A percentile compares a stretch with the other conserved stretches of the same genome.
Evolutionary conservation across 352 stramenopile genomes (phyloP).

Genomic region (Globisporangium nagaii): DNA sequence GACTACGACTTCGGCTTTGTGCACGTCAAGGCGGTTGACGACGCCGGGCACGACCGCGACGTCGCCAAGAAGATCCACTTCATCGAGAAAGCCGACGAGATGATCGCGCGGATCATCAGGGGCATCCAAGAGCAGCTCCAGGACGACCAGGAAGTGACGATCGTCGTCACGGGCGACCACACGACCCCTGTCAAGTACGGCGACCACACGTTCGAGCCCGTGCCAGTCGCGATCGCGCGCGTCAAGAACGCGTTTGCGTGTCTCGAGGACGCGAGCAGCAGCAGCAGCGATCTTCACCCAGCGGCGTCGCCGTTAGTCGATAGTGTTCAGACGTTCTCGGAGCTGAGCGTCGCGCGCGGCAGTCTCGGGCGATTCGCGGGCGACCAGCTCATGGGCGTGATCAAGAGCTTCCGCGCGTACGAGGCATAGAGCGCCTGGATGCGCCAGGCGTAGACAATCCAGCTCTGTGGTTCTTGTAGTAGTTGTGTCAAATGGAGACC

Average conservation of each 20-base stretch:
- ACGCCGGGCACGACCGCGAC: conserved; percentile 82
- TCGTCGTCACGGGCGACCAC: conserved; percentile 85
- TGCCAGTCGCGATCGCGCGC: conserved; percentile 74
- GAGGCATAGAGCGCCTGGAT: conserved; percentile 23
- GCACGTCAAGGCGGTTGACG: conserved; percentile 84
- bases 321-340: conserved; percentile 51
- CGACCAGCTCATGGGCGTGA: conserved; percentile 80
- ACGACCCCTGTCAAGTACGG: conserved; percentile 84
- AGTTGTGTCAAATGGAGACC: not conserved
- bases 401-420: conserved; percentile 66
- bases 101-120: conserved; percentile 58
- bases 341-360: conserved; percentile 62
- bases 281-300: not conserved
- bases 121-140: conserved; percentile 38
- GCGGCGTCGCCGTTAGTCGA: conserved; percentile 31
- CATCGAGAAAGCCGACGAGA: conserved; percentile 79
- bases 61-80: conserved; percentile 83
- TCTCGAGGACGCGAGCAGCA: conserved; percentile 9
- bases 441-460: not conserved
- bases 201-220: conserved; percentile 85
- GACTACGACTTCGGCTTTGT: conserved; percentile 80
- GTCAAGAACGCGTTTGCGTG: conserved; percentile 27
- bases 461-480: not conserved
- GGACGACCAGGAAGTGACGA: conserved; percentile 50
- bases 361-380: conserved; percentile 74